phyloP scores from a whole-genome alignment of 495 filamentous ascomycete genomes.

The Penicillium cataractarum region DNA sequence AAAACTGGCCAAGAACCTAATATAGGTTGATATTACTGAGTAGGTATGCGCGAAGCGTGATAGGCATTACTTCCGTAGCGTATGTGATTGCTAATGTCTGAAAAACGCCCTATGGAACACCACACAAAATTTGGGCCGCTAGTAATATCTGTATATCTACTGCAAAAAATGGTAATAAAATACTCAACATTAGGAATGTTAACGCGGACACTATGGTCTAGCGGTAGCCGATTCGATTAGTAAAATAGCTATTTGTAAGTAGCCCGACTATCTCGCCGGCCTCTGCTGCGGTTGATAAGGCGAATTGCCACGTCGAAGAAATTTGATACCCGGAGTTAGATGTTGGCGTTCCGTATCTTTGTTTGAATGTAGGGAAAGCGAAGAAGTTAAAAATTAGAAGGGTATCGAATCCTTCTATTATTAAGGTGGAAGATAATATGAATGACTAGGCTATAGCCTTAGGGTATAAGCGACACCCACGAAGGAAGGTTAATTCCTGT shows the following conservation, averaged over 20 bases:
- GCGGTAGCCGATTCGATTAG: neutral
- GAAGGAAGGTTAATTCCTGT: neutral
- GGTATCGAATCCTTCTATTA: neutral
- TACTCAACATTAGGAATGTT: neutral
- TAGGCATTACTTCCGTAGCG: neutral
- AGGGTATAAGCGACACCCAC: neutral
- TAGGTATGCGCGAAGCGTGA: neutral
- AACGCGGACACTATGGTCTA: neutral
- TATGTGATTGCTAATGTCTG: neutral
- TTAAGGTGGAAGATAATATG: neutral
- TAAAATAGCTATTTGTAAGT: neutral
- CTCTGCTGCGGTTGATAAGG: neutral
- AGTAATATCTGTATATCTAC: neutral
- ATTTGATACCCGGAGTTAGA: neutral
- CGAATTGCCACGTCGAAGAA: neutral
- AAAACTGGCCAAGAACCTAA: neutral
- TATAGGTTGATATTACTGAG: neutral
- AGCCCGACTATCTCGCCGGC: neutral
- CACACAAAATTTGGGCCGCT: neutral
- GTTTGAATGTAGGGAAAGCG: neutral
- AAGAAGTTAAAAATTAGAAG: neutral
- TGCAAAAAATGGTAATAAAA: neutral
- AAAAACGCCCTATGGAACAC: neutral
- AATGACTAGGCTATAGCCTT: neutral
- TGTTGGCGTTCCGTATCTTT: neutral